A percentile compares a stretch with the other conserved stretches of the same genome.
Conservation (phyloP, 192 early-diverging fungal species). For the Kappamyces sp. region DNA sequence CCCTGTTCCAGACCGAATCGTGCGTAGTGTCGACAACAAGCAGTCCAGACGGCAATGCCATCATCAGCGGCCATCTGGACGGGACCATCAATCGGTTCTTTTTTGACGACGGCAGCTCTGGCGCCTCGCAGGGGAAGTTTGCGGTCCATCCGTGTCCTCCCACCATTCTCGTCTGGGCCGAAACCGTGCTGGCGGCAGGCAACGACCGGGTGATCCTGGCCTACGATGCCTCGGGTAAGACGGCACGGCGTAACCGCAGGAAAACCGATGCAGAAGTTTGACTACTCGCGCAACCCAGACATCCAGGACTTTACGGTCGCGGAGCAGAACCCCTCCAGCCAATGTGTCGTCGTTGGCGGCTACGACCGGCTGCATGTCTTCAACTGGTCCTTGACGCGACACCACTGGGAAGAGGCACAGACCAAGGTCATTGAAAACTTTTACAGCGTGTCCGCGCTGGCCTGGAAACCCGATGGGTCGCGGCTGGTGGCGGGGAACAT, state of each 20-base stretch:
- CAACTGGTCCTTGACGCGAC: constrained; percentile 38
- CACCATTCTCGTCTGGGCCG: constrained; percentile 48
- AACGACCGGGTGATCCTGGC: constrained; percentile 47
- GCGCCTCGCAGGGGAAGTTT: constrained; percentile 62
- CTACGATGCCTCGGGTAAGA: constrained; percentile 39
- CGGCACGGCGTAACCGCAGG: constrained; percentile 20
- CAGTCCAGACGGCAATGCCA: constrained; percentile 50
- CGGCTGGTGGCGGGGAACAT: constrained; percentile 52
- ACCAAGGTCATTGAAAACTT: constrained; percentile 53
- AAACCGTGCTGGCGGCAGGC: constrained; percentile 48
- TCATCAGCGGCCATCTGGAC: constrained; percentile 56
- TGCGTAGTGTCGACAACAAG: constrained; percentile 49
- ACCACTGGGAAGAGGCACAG: constrained; percentile 56
- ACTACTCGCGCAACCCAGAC: constrained; percentile 48
- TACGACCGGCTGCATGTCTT: constrained; percentile 48
- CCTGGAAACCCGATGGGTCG: constrained; percentile 62
- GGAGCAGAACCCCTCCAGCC: constrained; percentile 49
- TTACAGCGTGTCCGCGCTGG: constrained; percentile 47
- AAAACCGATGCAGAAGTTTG: constrained; percentile 47
- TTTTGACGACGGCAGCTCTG: constrained; percentile 59
- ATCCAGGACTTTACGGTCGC: constrained; percentile 49
- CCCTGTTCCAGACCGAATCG: constrained; percentile 56
- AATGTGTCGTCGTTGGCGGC: constrained; percentile 53
- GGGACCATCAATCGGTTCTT: constrained; percentile 57
- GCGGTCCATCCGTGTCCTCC: constrained; percentile 42